Evolutionary conservation across 257 asterid species (phyloP), one percentile per base, ranked within the genome.

Genomic region (Petrea volubilis): DNA sequence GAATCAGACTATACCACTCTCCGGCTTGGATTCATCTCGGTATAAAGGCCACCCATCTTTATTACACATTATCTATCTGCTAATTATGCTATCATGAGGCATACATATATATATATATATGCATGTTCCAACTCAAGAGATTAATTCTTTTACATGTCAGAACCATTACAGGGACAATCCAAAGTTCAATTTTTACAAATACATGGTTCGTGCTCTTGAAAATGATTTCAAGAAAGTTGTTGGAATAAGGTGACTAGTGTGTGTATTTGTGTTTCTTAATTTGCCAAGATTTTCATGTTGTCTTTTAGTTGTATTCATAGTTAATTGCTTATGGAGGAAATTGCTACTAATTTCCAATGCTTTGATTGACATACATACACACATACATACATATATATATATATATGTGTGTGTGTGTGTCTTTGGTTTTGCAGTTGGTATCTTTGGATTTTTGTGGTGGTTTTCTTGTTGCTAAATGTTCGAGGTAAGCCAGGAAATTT

Each of bases 391-490:
- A n/a, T n/a, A n/a, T n/a, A n/a, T n/a, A n/a, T n/a, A 40, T 8
- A 20, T 47, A 6, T 61, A 23, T 13, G 31, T 7, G 24, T 52
- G 9, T 41, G 33, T 17, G 17, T 40, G 28, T 52, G 9, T 20
- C 31, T 8, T 31, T 31, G 38, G 7, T 31, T 13, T 31, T 70
- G 91, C 94, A 89, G 92, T 72, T 87, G 90, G 96, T 87, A 85
- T 77, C 84, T 85, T 5, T 89, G 94, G 96, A n/a, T 89, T 33
- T 71, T 87, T 28, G 94, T 89, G 49, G 85, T 85, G 29, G 38
- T 82, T 58, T 89, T 85, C 83, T 82, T 85, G 82, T 58, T 89
- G 86, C 79, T 85, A 23, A 83, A 87, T 78, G 84, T 87, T 41
- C 31, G 77, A 17, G 96, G 96, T 89, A 71, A 74, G 79, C 23